phyloP scores from a whole-genome alignment of 345 rosid genomes.

The Corchorus olitorius region DNA sequence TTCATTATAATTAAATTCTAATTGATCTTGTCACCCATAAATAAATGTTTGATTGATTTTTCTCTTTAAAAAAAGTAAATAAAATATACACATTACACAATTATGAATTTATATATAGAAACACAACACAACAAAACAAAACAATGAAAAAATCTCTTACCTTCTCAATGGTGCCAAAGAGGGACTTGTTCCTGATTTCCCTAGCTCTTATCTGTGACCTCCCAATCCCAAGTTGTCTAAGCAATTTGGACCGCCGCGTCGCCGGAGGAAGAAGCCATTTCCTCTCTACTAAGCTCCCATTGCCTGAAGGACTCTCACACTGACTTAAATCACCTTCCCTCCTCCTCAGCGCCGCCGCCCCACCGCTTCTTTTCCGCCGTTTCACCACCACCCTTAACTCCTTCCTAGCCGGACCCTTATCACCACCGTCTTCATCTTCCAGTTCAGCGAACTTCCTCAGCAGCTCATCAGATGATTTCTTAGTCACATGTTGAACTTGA shows the following conservation, averaged over 20 bases:
- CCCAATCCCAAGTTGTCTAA: conserved; percentile 54
- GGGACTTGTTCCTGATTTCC: conserved; percentile 54
- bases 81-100: no score
- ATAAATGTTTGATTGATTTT: not conserved
- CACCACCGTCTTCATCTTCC: conserved; percentile 34
- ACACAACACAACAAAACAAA: not conserved
- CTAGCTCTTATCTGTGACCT: conserved; percentile 46
- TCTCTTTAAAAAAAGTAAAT: not conserved
- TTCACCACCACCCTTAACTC: conserved; percentile 28
- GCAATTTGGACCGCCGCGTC: conserved; percentile 43
- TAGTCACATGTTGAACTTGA: conserved; percentile 72
- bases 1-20: not conserved
- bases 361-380: conserved; percentile 39
- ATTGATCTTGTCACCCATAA: not conserved
- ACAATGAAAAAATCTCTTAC: conserved; percentile 16
- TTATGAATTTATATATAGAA: no score
- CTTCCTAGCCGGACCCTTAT: conserved; percentile 22
- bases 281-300: conserved; percentile 52
- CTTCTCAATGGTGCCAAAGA: conserved; percentile 64
- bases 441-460: conserved; percentile 76
- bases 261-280: conserved; percentile 63
- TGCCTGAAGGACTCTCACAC: conserved; percentile 29
- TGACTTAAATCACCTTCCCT: conserved; percentile 8
- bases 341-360: not conserved
- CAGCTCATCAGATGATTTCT: conserved; percentile 79